phyloP scores from a whole-genome alignment of 1,284 basidiomycete genomes.

The Porodaedalea pini region DNA sequence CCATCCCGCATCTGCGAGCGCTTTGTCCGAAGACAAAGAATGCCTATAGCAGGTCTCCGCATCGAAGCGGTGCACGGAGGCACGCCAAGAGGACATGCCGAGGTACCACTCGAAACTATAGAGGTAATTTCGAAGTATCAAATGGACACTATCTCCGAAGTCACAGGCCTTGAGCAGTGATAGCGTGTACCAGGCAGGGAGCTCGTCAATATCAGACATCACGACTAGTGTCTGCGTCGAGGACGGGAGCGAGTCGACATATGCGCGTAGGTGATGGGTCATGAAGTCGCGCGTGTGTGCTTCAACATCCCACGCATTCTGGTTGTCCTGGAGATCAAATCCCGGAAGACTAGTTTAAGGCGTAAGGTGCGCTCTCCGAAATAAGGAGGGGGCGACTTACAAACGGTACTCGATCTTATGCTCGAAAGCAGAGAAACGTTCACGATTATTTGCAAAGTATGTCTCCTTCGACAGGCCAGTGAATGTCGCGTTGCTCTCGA shows the following conservation, averaged over 20 bases:
- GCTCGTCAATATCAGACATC: slow-evolving; percentile 70
- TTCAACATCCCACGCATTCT: slow-evolving; percentile 40
- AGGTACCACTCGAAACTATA: slow-evolving; percentile 65
- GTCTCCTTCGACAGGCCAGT: slow-evolving; percentile 45
- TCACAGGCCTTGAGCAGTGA: slow-evolving; percentile 56
- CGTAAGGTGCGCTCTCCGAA: neutral
- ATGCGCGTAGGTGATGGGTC: slow-evolving; percentile 38
- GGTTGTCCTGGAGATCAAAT: slow-evolving; percentile 22
- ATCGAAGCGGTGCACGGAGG: slow-evolving; percentile 44
- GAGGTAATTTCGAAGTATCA: slow-evolving; percentile 61
- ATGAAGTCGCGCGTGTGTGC: slow-evolving; percentile 37
- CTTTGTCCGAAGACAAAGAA: slow-evolving; percentile 47
- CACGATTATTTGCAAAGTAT: slow-evolving; percentile 45
- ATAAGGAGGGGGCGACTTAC: slow-evolving; percentile 12
- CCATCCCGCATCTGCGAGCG: slow-evolving; percentile 62
- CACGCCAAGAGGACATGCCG: slow-evolving; percentile 52
- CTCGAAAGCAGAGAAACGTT: slow-evolving; percentile 49
- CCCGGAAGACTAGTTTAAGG: slow-evolving; percentile 25
- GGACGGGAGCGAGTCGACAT: slow-evolving; percentile 29
- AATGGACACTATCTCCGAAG: slow-evolving; percentile 53
- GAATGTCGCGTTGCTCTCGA: slow-evolving; percentile 50
- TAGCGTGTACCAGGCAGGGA: slow-evolving; percentile 55
- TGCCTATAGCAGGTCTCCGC: slow-evolving; percentile 47
- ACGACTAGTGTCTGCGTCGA: slow-evolving; percentile 46
- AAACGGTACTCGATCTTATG: slow-evolving; percentile 49